These are phyloP conservation scores for Stereocaulon alpinum DNA, from an alignment of 495 filamentous ascomycete species.

Conservation along the genomic window DNA sequence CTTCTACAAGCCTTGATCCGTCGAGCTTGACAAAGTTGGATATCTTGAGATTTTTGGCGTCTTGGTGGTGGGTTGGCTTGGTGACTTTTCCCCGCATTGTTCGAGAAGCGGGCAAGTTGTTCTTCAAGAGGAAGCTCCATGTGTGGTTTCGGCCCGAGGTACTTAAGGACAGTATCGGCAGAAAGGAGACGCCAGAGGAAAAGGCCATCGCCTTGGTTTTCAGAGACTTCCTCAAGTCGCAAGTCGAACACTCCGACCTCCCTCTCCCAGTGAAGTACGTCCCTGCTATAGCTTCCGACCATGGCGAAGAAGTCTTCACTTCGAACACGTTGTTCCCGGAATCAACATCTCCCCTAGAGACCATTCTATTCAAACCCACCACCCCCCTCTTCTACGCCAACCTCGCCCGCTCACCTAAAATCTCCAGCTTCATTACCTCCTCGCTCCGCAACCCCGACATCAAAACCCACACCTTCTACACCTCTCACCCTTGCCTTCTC, in stretches of 20 bases:
- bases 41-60: constrained; percentile 37
- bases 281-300: constrained; percentile 30
- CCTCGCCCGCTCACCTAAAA: constrained; percentile 43
- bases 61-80: constrained; percentile 55
- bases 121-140: constrained; percentile 41
- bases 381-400: constrained; percentile 52
- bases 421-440: constrained; percentile 39
- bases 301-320: constrained; percentile 30
- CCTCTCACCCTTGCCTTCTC: constrained; percentile 38
- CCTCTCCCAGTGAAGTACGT: constrained; percentile 40
- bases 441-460: constrained; percentile 28
- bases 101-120: constrained; percentile 44
- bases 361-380: constrained; percentile 41
- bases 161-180: constrained; percentile 37
- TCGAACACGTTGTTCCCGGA: constrained; percentile 13
- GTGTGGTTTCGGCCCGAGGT: constrained; percentile 52
- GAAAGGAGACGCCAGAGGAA: constrained; percentile 37
- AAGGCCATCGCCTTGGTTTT: constrained; percentile 41
- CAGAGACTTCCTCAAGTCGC: constrained; percentile 36
- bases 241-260: constrained; percentile 32
- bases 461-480: constrained; percentile 41
- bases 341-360: constrained; percentile 12
- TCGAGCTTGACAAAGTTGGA: constrained; percentile 29
- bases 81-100: constrained; percentile 53
- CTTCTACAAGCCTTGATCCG: constrained; percentile 40